These are phyloP conservation scores for Pleoardoris graminearum DNA, from an alignment of 2,329 filamentous ascomycete species.

Conservation along the genomic window DNA sequence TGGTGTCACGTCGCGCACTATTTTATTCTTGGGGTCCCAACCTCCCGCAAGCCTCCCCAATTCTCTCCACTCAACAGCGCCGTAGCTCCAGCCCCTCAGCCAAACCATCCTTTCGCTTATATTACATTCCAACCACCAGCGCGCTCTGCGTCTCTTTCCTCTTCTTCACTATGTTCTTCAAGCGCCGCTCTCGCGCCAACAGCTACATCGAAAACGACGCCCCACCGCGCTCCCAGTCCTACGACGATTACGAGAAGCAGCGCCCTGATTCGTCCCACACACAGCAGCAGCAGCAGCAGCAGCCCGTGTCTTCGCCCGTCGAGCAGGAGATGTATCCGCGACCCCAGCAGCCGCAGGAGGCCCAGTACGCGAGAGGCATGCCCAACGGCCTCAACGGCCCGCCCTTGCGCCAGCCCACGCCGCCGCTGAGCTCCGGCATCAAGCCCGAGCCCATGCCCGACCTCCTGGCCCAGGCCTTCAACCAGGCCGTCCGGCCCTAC, in stretches of 20 bases:
- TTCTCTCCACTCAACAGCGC: slow-evolving; percentile 10
- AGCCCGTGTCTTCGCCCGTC: slow-evolving; percentile 28
- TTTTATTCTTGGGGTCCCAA: slow-evolving; percentile 1
- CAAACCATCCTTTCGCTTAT: slow-evolving; percentile 4
- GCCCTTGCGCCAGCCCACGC: slow-evolving; percentile 28
- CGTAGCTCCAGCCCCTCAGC: not conserved
- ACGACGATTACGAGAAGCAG: slow-evolving; percentile 47
- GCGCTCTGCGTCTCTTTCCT: slow-evolving; percentile 10
- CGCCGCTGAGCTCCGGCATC: slow-evolving; percentile 21
- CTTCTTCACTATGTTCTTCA: slow-evolving; percentile 53
- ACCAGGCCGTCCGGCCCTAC: slow-evolving; percentile 56
- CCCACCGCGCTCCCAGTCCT: slow-evolving; percentile 45
- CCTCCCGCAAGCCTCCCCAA: slow-evolving; percentile 7
- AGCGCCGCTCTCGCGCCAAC: slow-evolving; percentile 52
- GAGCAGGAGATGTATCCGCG: slow-evolving; percentile 52
- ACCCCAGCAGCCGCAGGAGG: slow-evolving; percentile 47
- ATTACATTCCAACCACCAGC: not conserved
- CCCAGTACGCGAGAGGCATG: slow-evolving; percentile 20
- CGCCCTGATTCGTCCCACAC: slow-evolving; percentile 39
- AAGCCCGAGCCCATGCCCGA: slow-evolving; percentile 53
- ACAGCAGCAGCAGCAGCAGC: slow-evolving; percentile 25
- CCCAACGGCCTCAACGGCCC: slow-evolving; percentile 23
- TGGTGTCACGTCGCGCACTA: slow-evolving; percentile 5
- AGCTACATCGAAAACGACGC: slow-evolving; percentile 54
- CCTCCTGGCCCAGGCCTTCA: slow-evolving; percentile 57